A percentile compares a stretch with the other conserved stretches of the same genome.
Conservation (phyloP, 306 rosid species). For the Prunus mongolica region DNA sequence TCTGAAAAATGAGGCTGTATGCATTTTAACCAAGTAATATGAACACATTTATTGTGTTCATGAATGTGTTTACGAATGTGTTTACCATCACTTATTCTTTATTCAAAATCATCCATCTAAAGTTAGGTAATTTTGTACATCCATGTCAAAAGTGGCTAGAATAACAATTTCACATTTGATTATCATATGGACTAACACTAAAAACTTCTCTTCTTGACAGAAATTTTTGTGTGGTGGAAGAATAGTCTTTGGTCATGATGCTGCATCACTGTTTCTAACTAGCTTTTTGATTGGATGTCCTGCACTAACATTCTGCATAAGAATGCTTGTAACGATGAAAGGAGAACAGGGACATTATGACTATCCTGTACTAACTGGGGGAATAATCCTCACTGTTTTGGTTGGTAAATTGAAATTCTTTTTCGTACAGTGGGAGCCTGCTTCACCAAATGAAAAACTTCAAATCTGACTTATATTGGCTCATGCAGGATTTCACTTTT, state of each 20-base stretch:
- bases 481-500: conserved; percentile 67
- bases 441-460: conserved; percentile 8
- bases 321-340: conserved; percentile 45
- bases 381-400: conserved; percentile 68
- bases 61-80: neutral
- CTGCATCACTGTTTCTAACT: conserved; percentile 62
- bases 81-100: neutral
- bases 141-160: neutral
- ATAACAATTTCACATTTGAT: neutral
- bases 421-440: conserved; percentile 7
- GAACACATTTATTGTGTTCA: neutral
- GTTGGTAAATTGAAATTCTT: conserved; percentile 51
- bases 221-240: conserved; percentile 89
- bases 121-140: neutral
- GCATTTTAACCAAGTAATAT: neutral
- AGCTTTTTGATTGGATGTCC: conserved; percentile 78
- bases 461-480: conserved; percentile 11
- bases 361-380: conserved; percentile 54
- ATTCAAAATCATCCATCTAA: neutral
- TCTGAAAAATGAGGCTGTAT: neutral
- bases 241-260: conserved; percentile 77
- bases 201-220: conserved; percentile 34
- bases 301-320: conserved; percentile 69
- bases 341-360: conserved; percentile 32
- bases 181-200: conserved; percentile 1